Evolutionary conservation across 108 stramenopile species (phyloP).

Genomic region (Stephanodiscus minutulus): DNA sequence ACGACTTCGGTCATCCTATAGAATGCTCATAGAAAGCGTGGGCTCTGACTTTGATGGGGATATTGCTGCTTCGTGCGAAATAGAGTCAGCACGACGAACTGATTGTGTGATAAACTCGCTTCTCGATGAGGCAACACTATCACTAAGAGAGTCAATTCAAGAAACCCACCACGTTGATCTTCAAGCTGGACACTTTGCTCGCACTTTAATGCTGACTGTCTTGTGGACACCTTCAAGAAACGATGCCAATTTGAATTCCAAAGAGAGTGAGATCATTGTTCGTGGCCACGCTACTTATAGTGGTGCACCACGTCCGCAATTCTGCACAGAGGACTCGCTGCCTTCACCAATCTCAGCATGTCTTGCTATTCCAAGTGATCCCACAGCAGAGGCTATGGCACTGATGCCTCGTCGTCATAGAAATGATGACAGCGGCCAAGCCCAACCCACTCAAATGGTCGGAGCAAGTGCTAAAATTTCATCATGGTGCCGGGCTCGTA

Average conservation of each 20-base stretch:
- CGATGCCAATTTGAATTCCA: background rate
- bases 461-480: conserved; percentile 68
- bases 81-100: conserved; percentile 7
- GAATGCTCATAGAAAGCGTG: conserved; percentile 18
- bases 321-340: background rate
- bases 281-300: conserved; percentile 38
- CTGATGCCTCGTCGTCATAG: conserved; percentile 33
- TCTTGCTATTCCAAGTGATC: conserved; percentile 33
- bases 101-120: conserved; percentile 10
- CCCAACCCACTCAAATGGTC: conserved; percentile 45
- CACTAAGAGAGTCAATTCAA: background rate
- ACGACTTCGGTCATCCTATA: conserved; percentile 56
- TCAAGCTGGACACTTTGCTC: background rate
- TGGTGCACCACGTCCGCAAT: conserved; percentile 9
- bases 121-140: conserved; percentile 23
- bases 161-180: background rate
- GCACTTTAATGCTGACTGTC: conserved; percentile 44
- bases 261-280: conserved; percentile 8
- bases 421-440: background rate
- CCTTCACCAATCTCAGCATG: conserved; percentile 46
- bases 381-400: conserved; percentile 22
- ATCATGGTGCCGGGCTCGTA: conserved; percentile 71
- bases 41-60: conserved; percentile 4
- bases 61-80: background rate
- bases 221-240: conserved; percentile 41